These are phyloP conservation scores for Alternaria rosae DNA, from an alignment of 2,329 filamentous ascomycete genomes.

Conservation along the genomic window DNA sequence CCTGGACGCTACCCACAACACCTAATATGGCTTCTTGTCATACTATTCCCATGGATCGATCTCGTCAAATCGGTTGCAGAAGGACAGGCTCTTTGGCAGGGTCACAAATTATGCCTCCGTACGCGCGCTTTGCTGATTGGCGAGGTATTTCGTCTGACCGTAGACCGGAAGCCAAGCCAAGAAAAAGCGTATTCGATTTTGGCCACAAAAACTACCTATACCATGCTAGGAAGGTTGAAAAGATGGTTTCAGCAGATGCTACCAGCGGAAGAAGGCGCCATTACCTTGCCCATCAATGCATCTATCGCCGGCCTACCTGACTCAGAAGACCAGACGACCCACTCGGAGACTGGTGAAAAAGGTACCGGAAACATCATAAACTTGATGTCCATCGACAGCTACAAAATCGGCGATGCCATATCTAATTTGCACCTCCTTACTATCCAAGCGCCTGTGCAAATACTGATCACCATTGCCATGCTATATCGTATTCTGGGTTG, in stretches of 20 bases:
- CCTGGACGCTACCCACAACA: background rate
- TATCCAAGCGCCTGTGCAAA: background rate
- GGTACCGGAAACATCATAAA: background rate
- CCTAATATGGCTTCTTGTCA: background rate
- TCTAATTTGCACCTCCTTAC: background rate
- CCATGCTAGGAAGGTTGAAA: background rate
- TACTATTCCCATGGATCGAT: background rate
- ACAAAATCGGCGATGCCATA: conserved; percentile 1
- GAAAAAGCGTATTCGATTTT: background rate
- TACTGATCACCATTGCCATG: background rate
- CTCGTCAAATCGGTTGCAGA: background rate
- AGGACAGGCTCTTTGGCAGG: background rate
- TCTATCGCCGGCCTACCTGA: background rate
- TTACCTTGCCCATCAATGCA: background rate
- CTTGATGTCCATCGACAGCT: conserved; percentile 2
- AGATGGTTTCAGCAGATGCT: background rate
- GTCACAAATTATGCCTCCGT: background rate
- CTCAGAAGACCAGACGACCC: background rate
- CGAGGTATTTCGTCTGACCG: background rate
- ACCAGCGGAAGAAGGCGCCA: background rate
- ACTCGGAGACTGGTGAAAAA: background rate
- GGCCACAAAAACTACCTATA: background rate
- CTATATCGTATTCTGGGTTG: background rate
- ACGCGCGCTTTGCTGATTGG: background rate
- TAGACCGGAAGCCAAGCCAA: background rate